These are phyloP conservation scores for Poteriospumella lacustris DNA, from an alignment of 108 stramenopile genomes.

Conservation along the genomic window DNA sequence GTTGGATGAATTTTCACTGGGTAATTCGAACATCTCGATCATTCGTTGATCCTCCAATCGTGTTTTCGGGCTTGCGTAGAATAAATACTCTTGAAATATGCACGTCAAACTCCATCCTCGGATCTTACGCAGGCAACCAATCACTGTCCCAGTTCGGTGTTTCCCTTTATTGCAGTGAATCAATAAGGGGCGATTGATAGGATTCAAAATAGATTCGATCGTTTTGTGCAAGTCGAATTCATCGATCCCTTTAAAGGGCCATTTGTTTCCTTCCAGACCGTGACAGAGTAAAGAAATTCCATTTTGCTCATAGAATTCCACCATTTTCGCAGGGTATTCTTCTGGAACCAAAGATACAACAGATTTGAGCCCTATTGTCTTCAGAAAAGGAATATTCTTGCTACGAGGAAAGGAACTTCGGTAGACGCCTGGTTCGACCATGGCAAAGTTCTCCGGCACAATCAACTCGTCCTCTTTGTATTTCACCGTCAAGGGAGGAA, in stretches of 20 bases:
- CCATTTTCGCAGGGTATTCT: conserved; percentile 16
- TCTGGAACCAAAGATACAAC: conserved; percentile 33
- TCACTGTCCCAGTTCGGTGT: conserved; percentile 34
- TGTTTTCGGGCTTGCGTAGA: conserved; percentile 20
- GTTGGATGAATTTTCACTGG: no score
- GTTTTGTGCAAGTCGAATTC: neutral
- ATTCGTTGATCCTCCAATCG: conserved; percentile 32
- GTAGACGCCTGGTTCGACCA: conserved; percentile 34
- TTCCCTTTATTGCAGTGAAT: conserved; percentile 42
- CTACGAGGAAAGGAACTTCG: conserved; percentile 27
- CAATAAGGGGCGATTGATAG: conserved; percentile 31
- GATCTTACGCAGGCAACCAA: conserved; percentile 32
- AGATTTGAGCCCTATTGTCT: neutral
- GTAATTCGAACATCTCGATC: conserved; percentile 33
- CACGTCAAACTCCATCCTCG: conserved; percentile 12
- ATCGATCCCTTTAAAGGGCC: conserved; percentile 26
- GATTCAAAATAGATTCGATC: conserved; percentile 16
- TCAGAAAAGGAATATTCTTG: conserved; percentile 33
- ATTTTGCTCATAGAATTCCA: conserved; percentile 24
- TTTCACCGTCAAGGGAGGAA: neutral
- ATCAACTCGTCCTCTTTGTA: conserved; percentile 23
- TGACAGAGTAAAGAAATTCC: conserved; percentile 12
- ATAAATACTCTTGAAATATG: conserved; percentile 31
- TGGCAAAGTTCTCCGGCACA: conserved; percentile 34
- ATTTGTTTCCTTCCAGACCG: conserved; percentile 33